phyloP scores from a whole-genome alignment of 257 asterid genomes.

The Vinca minor region DNA sequence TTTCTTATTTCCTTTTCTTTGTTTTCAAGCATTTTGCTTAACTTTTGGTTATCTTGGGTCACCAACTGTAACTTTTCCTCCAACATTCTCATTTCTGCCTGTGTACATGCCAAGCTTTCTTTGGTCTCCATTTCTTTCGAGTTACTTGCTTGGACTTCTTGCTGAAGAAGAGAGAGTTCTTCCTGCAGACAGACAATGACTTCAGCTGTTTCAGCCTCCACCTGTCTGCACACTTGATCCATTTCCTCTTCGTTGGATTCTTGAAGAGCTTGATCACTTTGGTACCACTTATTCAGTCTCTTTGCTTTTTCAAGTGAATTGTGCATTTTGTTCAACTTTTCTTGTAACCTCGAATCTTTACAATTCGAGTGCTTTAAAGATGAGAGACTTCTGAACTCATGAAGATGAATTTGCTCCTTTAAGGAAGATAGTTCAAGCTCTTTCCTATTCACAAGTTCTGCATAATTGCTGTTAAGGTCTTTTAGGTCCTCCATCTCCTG shows the following conservation, averaged over 20 bases:
- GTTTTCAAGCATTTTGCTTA: conserved; percentile 42
- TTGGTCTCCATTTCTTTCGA: conserved; percentile 53
- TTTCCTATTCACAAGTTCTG: conserved; percentile 41
- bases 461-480: conserved; percentile 33
- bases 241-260: conserved; percentile 56
- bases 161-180: conserved; percentile 79
- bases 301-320: conserved; percentile 80
- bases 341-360: conserved; percentile 50
- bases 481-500: conserved; percentile 67
- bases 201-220: conserved; percentile 93
- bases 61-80: conserved; percentile 32
- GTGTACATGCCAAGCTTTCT: conserved; percentile 32
- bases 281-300: conserved; percentile 57
- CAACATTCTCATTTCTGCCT: conserved; percentile 42
- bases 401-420: conserved; percentile 32
- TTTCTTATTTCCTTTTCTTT: conserved; percentile 44
- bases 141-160: conserved; percentile 58
- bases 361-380: conserved; percentile 25
- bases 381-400: conserved; percentile 39
- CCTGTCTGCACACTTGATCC: conserved; percentile 85
- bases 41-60: conserved; percentile 44
- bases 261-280: conserved; percentile 49
- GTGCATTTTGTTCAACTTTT: conserved; percentile 74
- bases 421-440: conserved; percentile 53
- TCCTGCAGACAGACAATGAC: conserved; percentile 96